Evolutionary conservation across 2,329 filamentous ascomycete genomes (phyloP), one percentile per base, ranked within the genome.

Genomic region (Alternaria gansuensis): DNA sequence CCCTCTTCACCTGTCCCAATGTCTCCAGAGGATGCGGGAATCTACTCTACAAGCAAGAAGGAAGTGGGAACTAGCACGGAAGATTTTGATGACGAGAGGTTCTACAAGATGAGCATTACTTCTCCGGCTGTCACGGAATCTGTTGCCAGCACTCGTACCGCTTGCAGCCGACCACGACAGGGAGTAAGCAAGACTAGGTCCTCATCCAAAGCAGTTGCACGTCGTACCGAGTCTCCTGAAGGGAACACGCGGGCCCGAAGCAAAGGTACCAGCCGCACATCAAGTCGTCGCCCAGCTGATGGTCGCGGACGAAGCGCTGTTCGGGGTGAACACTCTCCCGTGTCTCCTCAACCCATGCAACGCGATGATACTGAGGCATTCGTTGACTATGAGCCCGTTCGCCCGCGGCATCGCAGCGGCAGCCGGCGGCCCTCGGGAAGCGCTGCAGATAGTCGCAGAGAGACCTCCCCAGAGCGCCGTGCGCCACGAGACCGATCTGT

Each of bases 1-100:
- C 94, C 94, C 0, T 96, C 92, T 2, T 97, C 94, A 0, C 94
- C 94, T 0, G 85, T 97, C 2, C 92, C 93, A 3, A 97, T 97
- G 93, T 96, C 93, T 3, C 93, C 93, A 0, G 92, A 97, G 68
- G 93, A 97, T 69, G 78, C 81, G 17, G 79, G 78, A 3, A 71
- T 81, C 11, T 74, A 74, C 75, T 91, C 59, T 71, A 78, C 49
- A 28, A 72, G 74, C 43, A 82, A 81, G 60, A 78, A 79, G 46
- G 77, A 75, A 49, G 68, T 69, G n/a, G 65, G 62, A 13, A 72
- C 75, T 5, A 81, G 78, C 59, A 75, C 79, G 7, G 83, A 83
- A 10, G 79, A 75, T 23, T 80, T 80, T 31, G 79, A 83, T 23
- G 81, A 83, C 28, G 81, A 83, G 63, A 70, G 76, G 33, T 82